Conservation (phyloP, 2,329 filamentous ascomycete species). For the Reticulascus tulasneorum region DNA sequence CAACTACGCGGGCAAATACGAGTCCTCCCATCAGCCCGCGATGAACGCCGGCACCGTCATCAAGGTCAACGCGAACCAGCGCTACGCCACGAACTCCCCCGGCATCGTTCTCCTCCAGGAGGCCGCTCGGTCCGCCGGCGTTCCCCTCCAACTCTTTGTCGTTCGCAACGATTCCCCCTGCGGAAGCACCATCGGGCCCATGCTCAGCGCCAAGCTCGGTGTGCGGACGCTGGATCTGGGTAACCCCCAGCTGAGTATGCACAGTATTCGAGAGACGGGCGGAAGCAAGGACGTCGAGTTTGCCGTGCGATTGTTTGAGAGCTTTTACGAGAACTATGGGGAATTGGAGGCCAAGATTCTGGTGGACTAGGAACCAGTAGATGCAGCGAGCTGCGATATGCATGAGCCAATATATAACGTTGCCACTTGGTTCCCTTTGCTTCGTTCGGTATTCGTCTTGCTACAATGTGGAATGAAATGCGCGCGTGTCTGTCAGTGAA, state of each 20-base stretch:
- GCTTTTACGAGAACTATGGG: conserved; percentile 84
- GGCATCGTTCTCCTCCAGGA: conserved; percentile 92
- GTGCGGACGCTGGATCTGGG: conserved; percentile 87
- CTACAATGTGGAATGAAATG: too few species aligned
- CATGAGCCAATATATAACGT: too few species aligned
- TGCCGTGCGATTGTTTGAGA: conserved; percentile 79
- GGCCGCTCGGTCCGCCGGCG: conserved; percentile 67
- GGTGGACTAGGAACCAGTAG: conserved; percentile 57
- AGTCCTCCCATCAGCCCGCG: conserved; percentile 82
- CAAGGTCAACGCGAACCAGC: conserved; percentile 96
- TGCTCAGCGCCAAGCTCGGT: conserved; percentile 82
- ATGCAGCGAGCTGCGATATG: too few species aligned
- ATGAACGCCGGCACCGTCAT: conserved; percentile 97
- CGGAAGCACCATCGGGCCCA: conserved; percentile 96
- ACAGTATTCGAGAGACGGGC: conserved; percentile 90
- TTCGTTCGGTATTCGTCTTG: too few species aligned
- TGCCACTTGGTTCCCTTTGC: too few species aligned
- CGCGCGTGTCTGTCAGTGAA: too few species aligned
- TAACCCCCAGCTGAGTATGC: conserved; percentile 94
- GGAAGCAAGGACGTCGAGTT: conserved; percentile 84
- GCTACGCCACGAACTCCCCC: conserved; percentile 94
- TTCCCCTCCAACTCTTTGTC: conserved; percentile 92
- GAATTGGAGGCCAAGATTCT: conserved; percentile 77
- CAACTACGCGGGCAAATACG: conserved; percentile 91
- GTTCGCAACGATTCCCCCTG: conserved; percentile 93